Base-by-base conservation (phyloP, 2,329 filamentous ascomycete genomes). In the Clarireedia homoeocarpa region DNA sequence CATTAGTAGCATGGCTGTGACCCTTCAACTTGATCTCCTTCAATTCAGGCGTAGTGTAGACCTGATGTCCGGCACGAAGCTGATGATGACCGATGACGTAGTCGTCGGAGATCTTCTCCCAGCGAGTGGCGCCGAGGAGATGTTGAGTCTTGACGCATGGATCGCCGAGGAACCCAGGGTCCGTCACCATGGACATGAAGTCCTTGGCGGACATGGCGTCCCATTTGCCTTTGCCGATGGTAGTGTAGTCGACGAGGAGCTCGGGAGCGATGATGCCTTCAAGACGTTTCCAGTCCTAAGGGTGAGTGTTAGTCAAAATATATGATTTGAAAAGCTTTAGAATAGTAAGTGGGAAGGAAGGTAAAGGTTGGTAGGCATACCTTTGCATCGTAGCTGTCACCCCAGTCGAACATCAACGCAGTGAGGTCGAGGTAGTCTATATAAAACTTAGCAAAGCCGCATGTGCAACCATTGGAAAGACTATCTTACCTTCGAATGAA, bases 351-450 rank as follows among this genome's bases (percentile, higher is more conserved):
- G 36, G 15, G 38, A 38, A 7, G 39, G 26, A 12, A 5, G 36
- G 2, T 26, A 40, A n/a, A 34, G 34, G 6, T 12, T 20, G 34
- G 12, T 4, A 5, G 20, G 15, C 14, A 30, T 48, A 65, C 64
- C 58, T 86, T 86, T 69, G 76, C 77, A 69, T 85, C 82, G 70
- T 85, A 84, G 73, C 77, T 81, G 68, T 84, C 81, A 56, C 80
- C 81, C 82, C 82, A 85, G 65, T 84, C 78, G 69, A 80, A 84
- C 63, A 75, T 72, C 38, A 75, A 73, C 50, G 75, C 68, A 58
- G 72, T 73, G 65, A 76, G 71, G 50, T 76, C 77, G 66, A 79
- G 73, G 62, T 75, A 76, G 65, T 81, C 78, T 76, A 58, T 40
- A 51, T 36, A 5, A 45, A 10, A 15, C 6, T 55, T 15, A 51